Conservation (phyloP, 345 rosid genomes). For the Murraya koenigii region DNA sequence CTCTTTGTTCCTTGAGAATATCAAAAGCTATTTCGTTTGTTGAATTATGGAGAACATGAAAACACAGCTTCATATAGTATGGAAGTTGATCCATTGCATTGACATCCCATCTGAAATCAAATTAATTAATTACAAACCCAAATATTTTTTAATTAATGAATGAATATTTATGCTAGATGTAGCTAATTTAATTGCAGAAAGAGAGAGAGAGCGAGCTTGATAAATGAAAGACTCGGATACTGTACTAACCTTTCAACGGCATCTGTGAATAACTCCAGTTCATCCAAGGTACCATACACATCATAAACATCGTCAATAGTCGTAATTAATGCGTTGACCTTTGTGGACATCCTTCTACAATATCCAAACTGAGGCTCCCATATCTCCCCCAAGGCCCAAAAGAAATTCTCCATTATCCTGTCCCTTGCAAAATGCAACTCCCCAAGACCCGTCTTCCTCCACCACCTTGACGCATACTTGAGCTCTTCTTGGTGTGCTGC, state of each 20-base stretch:
- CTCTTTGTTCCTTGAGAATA: slow-evolving; percentile 28
- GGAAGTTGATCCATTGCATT: slow-evolving; percentile 40
- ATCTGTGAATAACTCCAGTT: not conserved
- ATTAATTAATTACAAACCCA: too few species aligned
- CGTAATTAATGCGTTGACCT: slow-evolving; percentile 18
- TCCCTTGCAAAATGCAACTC: slow-evolving; percentile 37
- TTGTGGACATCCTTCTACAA: slow-evolving; percentile 28
- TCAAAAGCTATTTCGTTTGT: slow-evolving; percentile 32
- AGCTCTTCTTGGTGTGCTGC: slow-evolving; percentile 42
- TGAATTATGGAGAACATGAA: slow-evolving; percentile 28
- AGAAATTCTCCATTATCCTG: slow-evolving; percentile 34
- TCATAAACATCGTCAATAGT: slow-evolving; percentile 21
- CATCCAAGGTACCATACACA: not conserved
- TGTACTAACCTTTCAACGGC: slow-evolving; percentile 17
- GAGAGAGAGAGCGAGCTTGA: not conserved
- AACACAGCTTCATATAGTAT: slow-evolving; percentile 38
- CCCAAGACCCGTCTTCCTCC: slow-evolving; percentile 28
- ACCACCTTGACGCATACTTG: slow-evolving; percentile 38
- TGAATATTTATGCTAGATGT: too few species aligned
- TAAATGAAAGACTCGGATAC: not conserved
- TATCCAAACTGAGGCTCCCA: slow-evolving; percentile 26
- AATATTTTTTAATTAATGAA: too few species aligned
- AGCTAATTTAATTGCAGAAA: too few species aligned
- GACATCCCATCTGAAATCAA: slow-evolving; percentile 35
- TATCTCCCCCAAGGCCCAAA: slow-evolving; percentile 29